phyloP scores from a whole-genome alignment of 164 flowering plant species.

The Hamamelis virginiana region DNA sequence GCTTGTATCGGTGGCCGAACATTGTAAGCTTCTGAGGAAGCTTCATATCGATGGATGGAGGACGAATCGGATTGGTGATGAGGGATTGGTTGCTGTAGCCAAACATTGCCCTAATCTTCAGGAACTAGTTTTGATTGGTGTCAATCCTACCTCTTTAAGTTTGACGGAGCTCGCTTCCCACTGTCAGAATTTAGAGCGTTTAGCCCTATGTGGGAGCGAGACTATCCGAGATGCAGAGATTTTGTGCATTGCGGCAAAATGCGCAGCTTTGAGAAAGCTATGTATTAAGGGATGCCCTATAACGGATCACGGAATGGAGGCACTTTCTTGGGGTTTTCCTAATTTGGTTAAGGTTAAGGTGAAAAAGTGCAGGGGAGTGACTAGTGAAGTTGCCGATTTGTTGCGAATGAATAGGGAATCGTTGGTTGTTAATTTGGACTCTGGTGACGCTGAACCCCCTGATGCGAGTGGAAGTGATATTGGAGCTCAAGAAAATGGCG shows the following conservation, averaged over 20 bases:
- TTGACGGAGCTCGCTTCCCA: conserved; percentile 59
- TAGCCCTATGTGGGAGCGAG: conserved; percentile 86
- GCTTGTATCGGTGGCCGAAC: conserved; percentile 53
- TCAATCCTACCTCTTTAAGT: conserved; percentile 65
- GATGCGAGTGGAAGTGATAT: conserved; percentile 50
- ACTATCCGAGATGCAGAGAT: conserved; percentile 80
- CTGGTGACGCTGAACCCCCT: conserved; percentile 33
- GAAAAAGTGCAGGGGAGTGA: conserved; percentile 84
- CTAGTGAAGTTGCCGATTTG: conserved; percentile 58
- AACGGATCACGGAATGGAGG: conserved; percentile 70
- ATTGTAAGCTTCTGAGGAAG: conserved; percentile 75
- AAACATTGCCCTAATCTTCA: conserved; percentile 62
- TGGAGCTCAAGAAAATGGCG: conserved; percentile 42
- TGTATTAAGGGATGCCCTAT: conserved; percentile 91
- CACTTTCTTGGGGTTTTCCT: conserved; percentile 83
- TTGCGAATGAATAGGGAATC: conserved; percentile 53
- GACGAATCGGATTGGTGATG: conserved; percentile 82
- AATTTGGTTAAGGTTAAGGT: conserved; percentile 94
- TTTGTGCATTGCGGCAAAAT: conserved; percentile 72
- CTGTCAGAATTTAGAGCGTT: conserved; percentile 68
- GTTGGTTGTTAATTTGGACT: conserved; percentile 64
- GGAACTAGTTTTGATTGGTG: conserved; percentile 84
- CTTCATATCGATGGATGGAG: conserved; percentile 97
- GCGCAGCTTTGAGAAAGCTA: conserved; percentile 70
- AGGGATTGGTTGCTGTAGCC: conserved; percentile 70